A percentile compares a stretch with the other conserved stretches of the same genome.
phyloP scores from a whole-genome alignment of 306 rosid species.

The Glycine latifolia region DNA sequence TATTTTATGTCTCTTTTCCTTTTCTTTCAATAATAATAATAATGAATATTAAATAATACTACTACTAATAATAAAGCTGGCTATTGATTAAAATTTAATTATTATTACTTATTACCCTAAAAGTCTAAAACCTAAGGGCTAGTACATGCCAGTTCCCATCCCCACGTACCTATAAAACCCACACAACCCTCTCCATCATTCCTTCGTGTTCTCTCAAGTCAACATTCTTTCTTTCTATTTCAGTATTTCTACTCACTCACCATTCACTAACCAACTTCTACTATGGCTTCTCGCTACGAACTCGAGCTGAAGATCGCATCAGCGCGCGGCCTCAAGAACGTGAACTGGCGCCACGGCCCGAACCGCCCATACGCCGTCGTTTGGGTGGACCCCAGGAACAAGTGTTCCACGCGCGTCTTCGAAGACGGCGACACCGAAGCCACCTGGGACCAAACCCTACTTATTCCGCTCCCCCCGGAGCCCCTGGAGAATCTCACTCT shows the following conservation, averaged over 20 bases:
- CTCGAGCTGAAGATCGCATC: conserved; percentile 61
- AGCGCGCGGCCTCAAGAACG: conserved; percentile 75
- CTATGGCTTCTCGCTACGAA: conserved; percentile 72
- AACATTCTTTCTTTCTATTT: background rate
- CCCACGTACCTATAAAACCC: conserved; percentile 22
- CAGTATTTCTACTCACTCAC: background rate
- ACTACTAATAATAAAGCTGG: too few species aligned
- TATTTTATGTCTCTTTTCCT: too few species aligned
- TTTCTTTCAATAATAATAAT: too few species aligned
- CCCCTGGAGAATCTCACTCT: conserved; percentile 66
- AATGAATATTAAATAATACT: too few species aligned
- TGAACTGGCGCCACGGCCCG: conserved; percentile 86
- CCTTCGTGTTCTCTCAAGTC: background rate
- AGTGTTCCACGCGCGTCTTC: conserved; percentile 61
- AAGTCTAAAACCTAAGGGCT: too few species aligned
- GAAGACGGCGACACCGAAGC: conserved; percentile 70
- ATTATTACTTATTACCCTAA: too few species aligned
- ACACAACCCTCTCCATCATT: background rate
- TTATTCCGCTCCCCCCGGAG: conserved; percentile 54
- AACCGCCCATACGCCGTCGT: conserved; percentile 81
- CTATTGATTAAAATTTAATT: too few species aligned
- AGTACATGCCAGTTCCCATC: background rate
- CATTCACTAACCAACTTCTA: too few species aligned
- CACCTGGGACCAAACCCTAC: conserved; percentile 71
- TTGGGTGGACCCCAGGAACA: conserved; percentile 74